Base-by-base conservation (phyloP, 306 rosid species). In the Fragaria iinumae region DNA sequence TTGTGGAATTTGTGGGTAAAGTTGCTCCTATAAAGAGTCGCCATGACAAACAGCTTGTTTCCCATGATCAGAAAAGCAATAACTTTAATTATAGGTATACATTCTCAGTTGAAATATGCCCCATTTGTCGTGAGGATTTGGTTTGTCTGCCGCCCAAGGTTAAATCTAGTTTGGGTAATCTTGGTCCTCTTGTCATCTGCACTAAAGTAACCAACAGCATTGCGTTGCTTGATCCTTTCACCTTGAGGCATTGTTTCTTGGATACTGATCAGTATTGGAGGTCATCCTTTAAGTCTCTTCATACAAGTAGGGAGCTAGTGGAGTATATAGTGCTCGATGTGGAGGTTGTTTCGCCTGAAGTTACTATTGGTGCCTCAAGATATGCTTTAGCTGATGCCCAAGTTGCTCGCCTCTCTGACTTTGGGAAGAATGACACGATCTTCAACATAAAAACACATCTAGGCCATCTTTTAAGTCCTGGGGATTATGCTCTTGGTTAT, bases 261-360 rank as follows among this genome's bases (percentile, higher is more conserved):
- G 91, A 87, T 81, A 84, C 91, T 60, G 93, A 93, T 82, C 90
- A 83, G 82, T 90, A 86, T 75, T 93, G 97, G 93, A 89, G 91
- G 76, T 11, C 82, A 56, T 75, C 91, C 23, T 89, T 93, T 38
- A 85, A 74, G 82, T 83, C 96, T 56, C 77, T 93, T 65, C 96
- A 89, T 52, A 89, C 91, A 23, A 86, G 93, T 76, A 71, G 90
- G 77, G 87, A 89, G 70, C 88, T 92, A 44, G 92, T 90, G 76
- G 92, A 90, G 78, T 90, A 89, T 84, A 45, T 93, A 32, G 87
- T 93, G 77, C 66, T 89, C 29, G 92, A 90, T 69, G 81, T 93
- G 38, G 89, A 89, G 71, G 49, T 18, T 72, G 73, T 82, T 76
- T 64, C 84, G 13, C 67, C 88, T 3, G 91, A 90, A 36, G 85